Evolutionary conservation across 2,329 filamentous ascomycete genomes (phyloP).

Genomic region (Gaeumannomyces sp.): DNA sequence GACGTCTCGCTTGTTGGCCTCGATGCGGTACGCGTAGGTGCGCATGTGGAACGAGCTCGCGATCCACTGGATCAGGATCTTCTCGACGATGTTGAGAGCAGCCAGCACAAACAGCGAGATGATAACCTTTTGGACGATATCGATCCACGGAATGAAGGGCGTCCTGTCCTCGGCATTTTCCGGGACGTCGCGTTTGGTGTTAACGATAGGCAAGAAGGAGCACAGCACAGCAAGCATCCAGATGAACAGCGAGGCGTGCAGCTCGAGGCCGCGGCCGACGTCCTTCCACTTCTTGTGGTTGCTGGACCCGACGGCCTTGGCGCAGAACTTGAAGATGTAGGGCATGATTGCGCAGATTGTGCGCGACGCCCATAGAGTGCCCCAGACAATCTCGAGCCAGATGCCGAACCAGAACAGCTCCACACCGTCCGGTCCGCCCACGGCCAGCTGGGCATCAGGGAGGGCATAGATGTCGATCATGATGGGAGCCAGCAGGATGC

Average conservation of each 20-base stretch:
- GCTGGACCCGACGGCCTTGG: slow-evolving; percentile 72
- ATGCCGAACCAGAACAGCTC: slow-evolving; percentile 85
- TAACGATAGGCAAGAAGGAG: slow-evolving; percentile 80
- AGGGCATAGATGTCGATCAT: slow-evolving; percentile 37
- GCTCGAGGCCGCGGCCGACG: slow-evolving; percentile 75
- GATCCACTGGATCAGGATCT: slow-evolving; percentile 91
- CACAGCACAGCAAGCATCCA: slow-evolving; percentile 86
- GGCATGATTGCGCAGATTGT: slow-evolving; percentile 48
- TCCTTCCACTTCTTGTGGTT: slow-evolving; percentile 92
- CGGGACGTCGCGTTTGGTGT: slow-evolving; percentile 39
- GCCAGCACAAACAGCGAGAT: slow-evolving; percentile 76
- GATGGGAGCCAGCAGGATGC: slow-evolving; percentile 39
- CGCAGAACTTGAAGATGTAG: slow-evolving; percentile 40
- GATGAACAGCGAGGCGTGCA: slow-evolving; percentile 80
- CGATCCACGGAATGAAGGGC: slow-evolving; percentile 61
- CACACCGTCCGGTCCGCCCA: slow-evolving; percentile 65
- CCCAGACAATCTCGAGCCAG: slow-evolving; percentile 91
- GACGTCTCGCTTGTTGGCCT: slow-evolving; percentile 88
- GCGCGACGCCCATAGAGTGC: slow-evolving; percentile 74
- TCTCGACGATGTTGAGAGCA: slow-evolving; percentile 78
- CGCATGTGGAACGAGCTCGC: slow-evolving; percentile 87
- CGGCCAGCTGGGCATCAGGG: slow-evolving; percentile 36
- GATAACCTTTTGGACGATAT: slow-evolving; percentile 76
- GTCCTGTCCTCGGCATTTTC: slow-evolving; percentile 26
- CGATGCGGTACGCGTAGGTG: slow-evolving; percentile 86